These are phyloP conservation scores for Roridomyces roridus DNA, from an alignment of 768 basidiomycete genomes.

Conservation along the genomic window DNA sequence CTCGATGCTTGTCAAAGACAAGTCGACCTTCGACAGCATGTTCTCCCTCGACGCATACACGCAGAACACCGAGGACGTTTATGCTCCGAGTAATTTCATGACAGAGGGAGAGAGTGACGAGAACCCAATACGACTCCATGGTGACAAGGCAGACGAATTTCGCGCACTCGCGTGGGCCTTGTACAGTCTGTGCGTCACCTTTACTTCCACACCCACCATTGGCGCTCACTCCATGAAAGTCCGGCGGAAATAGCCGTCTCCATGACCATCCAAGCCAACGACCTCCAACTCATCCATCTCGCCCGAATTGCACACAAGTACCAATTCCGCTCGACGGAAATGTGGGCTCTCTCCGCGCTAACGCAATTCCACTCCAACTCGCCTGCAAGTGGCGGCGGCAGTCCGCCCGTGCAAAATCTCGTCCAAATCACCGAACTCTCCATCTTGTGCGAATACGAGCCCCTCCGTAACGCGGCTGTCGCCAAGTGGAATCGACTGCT, in stretches of 20 bases:
- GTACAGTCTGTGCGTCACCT: conserved; percentile 54
- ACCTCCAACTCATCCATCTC: conserved; percentile 50
- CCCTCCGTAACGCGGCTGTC: conserved; percentile 48
- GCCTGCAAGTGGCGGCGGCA: conserved; percentile 15
- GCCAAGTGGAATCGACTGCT: conserved; percentile 55
- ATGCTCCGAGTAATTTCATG: conserved; percentile 21
- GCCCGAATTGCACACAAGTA: conserved; percentile 64
- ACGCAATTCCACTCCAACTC: conserved; percentile 42
- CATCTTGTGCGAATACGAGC: conserved; percentile 52
- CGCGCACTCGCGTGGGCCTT: conserved; percentile 57
- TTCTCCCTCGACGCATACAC: conserved; percentile 47
- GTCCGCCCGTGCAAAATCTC: conserved; percentile 41
- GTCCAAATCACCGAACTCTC: conserved; percentile 59
- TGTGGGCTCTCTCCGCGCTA: conserved; percentile 53
- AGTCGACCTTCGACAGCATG: conserved; percentile 53
- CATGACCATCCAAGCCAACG: conserved; percentile 45
- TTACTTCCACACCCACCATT: too few relatives aligned
- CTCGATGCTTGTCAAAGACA: conserved; percentile 43
- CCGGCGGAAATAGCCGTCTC: conserved; percentile 51
- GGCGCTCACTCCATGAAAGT: conserved; percentile 35
- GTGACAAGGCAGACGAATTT: conserved; percentile 57
- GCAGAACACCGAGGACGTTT: conserved; percentile 29
- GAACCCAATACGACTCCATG: conserved; percentile 54
- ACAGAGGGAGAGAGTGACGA: conserved; percentile 56
- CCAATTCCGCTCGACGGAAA: conserved; percentile 56